Evolutionary conservation across 306 rosid genomes (phyloP).

Genomic region (Trifolium repens): DNA sequence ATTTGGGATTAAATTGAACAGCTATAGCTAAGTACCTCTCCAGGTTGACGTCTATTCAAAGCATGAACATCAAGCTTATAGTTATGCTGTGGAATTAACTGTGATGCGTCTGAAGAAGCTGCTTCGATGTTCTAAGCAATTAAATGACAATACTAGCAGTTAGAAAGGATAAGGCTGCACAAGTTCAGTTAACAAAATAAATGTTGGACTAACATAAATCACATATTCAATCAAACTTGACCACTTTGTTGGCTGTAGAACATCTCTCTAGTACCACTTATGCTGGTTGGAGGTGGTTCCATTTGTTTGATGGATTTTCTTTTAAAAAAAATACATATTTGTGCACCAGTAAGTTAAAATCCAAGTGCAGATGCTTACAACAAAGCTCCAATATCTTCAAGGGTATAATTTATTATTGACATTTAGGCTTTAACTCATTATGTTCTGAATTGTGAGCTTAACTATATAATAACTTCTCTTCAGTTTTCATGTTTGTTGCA

Average conservation of each 20-base stretch:
- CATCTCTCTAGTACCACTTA: slow-evolving; percentile 10
- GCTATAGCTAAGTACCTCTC: slow-evolving; percentile 67
- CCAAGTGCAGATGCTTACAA: slow-evolving; percentile 7
- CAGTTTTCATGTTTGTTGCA: slow-evolving; percentile 2
- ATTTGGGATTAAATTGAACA: slow-evolving; percentile 35
- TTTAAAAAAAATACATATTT: background rate
- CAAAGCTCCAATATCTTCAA: background rate
- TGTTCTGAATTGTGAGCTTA: slow-evolving; percentile 23
- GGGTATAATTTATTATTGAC: slow-evolving; percentile 15
- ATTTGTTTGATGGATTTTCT: slow-evolving; percentile 10
- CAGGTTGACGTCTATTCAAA: slow-evolving; percentile 84
- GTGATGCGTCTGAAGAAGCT: slow-evolving; percentile 83
- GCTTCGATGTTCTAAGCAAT: slow-evolving; percentile 80
- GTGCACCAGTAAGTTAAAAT: slow-evolving; percentile 12
- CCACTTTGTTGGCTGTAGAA: slow-evolving; percentile 14
- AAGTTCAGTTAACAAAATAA: slow-evolving; percentile 35
- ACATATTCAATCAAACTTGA: slow-evolving; percentile 31
- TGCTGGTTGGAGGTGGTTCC: slow-evolving; percentile 15
- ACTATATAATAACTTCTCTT: background rate
- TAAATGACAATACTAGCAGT: slow-evolving; percentile 40
- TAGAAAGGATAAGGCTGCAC: slow-evolving; percentile 22
- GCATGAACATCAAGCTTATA: slow-evolving; percentile 97
- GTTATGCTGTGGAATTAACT: slow-evolving; percentile 89
- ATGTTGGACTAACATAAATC: slow-evolving; percentile 30
- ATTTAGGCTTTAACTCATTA: background rate